Base-by-base conservation (phyloP, 305 asterid genomes). In the Fraxinus ornus region DNA sequence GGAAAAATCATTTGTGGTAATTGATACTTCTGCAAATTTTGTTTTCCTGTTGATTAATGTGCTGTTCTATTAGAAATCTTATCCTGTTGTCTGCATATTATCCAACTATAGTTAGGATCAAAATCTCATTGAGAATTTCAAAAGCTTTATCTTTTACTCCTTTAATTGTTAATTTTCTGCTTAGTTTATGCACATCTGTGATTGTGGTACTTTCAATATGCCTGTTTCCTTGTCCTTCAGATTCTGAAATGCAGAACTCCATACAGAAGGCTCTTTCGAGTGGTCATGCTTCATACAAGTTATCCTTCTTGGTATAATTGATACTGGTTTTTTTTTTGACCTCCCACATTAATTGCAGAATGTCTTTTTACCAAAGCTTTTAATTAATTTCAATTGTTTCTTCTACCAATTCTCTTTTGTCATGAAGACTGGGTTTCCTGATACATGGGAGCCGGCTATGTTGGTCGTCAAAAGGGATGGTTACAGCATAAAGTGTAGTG, bases 361-460 rank as follows among this genome's bases (percentile, higher is more conserved):
- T 47, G 6, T 1, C 55, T 36, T 39, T 68, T 35, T 26, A 68
- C 36, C 78, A 75, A 17, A 52, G 82, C 26, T 73, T 36, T 32
- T 57, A 81, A 77, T 79, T 83, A 37, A 76, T 81, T 81, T 76
- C n/a, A 57, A 79, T 86, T 66, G 52, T 81, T 80, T 70, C 75
- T 70, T 47, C 80, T 62, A 26, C 80, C 21, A 68, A 15, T 80
- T n/a, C 79, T 83, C 79, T 84, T 85, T 84, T 79, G 68, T 81
- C 83, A 55, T 81, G 86, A 88, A 95, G 99, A 86, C 88, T n/a
- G 93, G 93, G 79, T 91, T 62, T 89, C 91, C 91, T 82, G 97
- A 91, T 87, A 87, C 91, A 86, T 96, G 98, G 99, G 98, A 96
- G 92, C 93, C 92, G 84, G 97, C 98, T 83, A 88, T 89, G 47